Percentiles rank a stretch among this genome's conserved stretches.
Conservation (phyloP, 139 green algal species). For the Closterium sp. region DNA sequence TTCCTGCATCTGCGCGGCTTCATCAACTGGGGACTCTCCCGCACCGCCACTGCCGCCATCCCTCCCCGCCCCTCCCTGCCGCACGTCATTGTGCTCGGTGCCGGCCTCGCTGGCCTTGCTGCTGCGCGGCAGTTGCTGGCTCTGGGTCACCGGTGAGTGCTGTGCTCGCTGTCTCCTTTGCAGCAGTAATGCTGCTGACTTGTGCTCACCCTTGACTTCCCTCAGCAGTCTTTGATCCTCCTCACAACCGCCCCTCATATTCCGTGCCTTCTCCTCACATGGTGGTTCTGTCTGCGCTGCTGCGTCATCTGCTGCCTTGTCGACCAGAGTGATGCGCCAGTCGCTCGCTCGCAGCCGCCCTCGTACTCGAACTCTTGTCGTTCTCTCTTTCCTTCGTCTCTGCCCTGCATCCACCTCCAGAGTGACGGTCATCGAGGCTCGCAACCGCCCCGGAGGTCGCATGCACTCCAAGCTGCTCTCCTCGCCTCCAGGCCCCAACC, state of each 20-base stretch:
- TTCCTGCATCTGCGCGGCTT: conserved; percentile 35
- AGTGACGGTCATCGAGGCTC: conserved; percentile 84
- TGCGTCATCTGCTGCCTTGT: no score
- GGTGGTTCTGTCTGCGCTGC: no score
- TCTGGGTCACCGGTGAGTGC: conserved; percentile 65
- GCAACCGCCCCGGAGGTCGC: conserved; percentile 72
- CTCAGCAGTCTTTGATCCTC: no score
- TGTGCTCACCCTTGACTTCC: no score
- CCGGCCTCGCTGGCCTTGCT: conserved; percentile 81
- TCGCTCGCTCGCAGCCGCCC: background rate
- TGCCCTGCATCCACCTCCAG: background rate
- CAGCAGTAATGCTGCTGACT: no score
- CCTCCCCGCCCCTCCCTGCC: conserved; percentile 8
- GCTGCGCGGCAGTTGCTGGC: conserved; percentile 79
- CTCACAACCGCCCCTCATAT: no score
- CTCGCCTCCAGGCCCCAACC: conserved; percentile 57
- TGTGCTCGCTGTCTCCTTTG: no score
- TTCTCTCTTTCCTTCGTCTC: background rate
- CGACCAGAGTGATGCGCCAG: no score
- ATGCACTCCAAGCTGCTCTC: conserved; percentile 68
- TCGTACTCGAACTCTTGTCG: background rate
- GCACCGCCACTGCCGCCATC: conserved; percentile 1
- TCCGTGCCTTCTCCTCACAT: no score
- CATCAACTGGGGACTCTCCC: conserved; percentile 51
- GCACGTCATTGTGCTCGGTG: conserved; percentile 82